Percentiles rank a stretch among this genome's conserved stretches.
These are phyloP conservation scores for Stephania yunnanensis DNA, from an alignment of 164 flowering plant species.

Conservation along the genomic window DNA sequence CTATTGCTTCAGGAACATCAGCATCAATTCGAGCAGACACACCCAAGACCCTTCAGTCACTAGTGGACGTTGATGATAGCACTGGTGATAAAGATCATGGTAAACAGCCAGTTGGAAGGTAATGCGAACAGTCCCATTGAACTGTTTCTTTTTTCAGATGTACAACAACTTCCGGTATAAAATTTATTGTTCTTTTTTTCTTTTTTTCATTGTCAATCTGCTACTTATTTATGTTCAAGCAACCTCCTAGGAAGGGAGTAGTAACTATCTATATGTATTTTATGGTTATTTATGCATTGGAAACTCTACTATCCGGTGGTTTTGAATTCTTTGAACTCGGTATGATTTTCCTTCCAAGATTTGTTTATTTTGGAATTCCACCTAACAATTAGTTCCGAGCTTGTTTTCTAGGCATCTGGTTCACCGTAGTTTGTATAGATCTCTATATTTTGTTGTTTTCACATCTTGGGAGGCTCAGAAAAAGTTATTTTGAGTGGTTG, in stretches of 20 bases:
- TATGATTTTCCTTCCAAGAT: background rate
- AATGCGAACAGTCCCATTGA: slow-evolving; percentile 3
- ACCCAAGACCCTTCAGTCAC: slow-evolving; percentile 43
- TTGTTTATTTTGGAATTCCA: background rate
- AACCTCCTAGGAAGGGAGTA: background rate
- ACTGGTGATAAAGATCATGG: slow-evolving; percentile 39
- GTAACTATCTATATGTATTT: background rate
- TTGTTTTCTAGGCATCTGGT: background rate
- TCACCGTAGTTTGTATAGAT: background rate
- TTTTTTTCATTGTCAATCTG: slow-evolving; percentile 1
- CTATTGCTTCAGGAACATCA: slow-evolving; percentile 61
- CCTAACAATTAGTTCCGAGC: background rate
- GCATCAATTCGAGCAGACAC: slow-evolving; percentile 31
- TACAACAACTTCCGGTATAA: background rate
- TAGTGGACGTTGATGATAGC: slow-evolving; percentile 53
- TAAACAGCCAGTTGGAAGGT: slow-evolving; percentile 45
- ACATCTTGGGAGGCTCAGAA: background rate
- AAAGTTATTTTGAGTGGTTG: background rate
- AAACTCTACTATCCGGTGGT: background rate
- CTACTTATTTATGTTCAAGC: background rate
- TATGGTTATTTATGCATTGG: background rate
- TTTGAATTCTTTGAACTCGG: background rate
- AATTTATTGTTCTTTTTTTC: background rate
- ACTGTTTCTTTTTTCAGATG: slow-evolving; percentile 5
- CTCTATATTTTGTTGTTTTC: background rate